Evolutionary conservation across 108 stramenopile species (phyloP).

Genomic region (Parmales sp.): DNA sequence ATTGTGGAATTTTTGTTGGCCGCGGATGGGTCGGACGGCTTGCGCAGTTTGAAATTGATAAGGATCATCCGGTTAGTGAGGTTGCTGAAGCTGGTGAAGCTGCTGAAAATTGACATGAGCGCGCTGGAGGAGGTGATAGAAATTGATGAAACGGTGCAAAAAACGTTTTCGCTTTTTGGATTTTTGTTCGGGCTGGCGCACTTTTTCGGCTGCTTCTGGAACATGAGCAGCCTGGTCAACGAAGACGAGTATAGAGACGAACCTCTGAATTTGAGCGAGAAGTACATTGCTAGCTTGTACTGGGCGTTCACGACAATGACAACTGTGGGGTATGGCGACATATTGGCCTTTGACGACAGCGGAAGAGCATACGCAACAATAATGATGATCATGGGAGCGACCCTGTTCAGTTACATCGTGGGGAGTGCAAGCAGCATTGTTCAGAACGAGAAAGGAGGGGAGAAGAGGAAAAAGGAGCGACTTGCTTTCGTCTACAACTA

Average conservation of each 20-base stretch:
- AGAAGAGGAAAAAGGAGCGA: slow-evolving; percentile 21
- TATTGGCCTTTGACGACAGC: slow-evolving; percentile 29
- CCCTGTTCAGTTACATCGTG: slow-evolving; percentile 44
- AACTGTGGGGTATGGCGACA: slow-evolving; percentile 68
- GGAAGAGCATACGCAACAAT: slow-evolving; percentile 32
- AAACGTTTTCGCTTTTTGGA: background rate
- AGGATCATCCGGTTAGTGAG: slow-evolving; percentile 28
- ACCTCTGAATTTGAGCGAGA: background rate
- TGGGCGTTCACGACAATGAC: slow-evolving; percentile 55
- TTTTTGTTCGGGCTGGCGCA: slow-evolving; percentile 5
- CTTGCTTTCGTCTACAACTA: slow-evolving; percentile 29
- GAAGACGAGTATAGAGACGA: too few relatives aligned
- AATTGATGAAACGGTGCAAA: background rate
- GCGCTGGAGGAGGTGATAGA: slow-evolving; percentile 7
- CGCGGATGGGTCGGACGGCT: background rate
- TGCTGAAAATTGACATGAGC: slow-evolving; percentile 4
- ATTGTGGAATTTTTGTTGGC: background rate
- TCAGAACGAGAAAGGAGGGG: slow-evolving; percentile 22
- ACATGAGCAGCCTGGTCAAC: background rate
- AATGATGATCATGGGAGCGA: slow-evolving; percentile 43
- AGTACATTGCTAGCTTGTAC: slow-evolving; percentile 22
- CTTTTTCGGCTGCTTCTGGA: slow-evolving; percentile 13
- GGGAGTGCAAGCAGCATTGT: slow-evolving; percentile 33
- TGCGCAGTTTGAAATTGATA: slow-evolving; percentile 27
- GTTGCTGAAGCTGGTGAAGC: slow-evolving; percentile 19